phyloP scores from a whole-genome alignment of 2,329 filamentous ascomycete genomes.

The Zymoseptoria brevis region DNA sequence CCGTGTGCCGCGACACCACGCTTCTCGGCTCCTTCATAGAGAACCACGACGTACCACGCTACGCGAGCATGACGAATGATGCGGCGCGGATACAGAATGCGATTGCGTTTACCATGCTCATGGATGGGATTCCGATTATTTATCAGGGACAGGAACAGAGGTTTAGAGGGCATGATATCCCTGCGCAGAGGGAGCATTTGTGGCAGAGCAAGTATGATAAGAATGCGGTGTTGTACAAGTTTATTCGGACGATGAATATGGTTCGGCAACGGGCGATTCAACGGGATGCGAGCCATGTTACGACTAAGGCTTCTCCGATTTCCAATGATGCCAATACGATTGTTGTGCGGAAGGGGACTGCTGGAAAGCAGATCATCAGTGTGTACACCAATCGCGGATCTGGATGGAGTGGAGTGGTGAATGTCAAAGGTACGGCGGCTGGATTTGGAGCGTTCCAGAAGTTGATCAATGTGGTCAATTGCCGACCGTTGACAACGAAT shows the following conservation, averaged over 20 bases:
- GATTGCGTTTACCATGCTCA: constrained; percentile 51
- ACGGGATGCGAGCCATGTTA: constrained; percentile 31
- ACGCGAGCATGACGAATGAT: constrained; percentile 42
- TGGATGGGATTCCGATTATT: constrained; percentile 53
- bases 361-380: constrained; percentile 30
- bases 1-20: constrained; percentile 29
- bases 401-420: constrained; percentile 17
- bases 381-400: constrained; percentile 24
- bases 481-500: constrained; percentile 37
- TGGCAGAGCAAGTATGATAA: constrained; percentile 34
- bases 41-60: constrained; percentile 31
- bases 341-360: constrained; percentile 38
- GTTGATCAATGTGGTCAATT: constrained; percentile 38
- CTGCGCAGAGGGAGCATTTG: constrained; percentile 32
- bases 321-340: constrained; percentile 35
- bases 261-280: constrained; percentile 40
- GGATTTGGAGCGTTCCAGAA: constrained; percentile 19
- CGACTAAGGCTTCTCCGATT: constrained; percentile 32
- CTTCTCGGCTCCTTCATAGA: constrained; percentile 33
- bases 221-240: constrained; percentile 33
- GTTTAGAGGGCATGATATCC: constrained; percentile 31
- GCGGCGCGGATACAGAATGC: constrained; percentile 50
- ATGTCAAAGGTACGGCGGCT: constrained; percentile 23
- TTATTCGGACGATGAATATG: constrained; percentile 38
- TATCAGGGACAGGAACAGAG: constrained; percentile 59